Evolutionary conservation across 768 basidiomycete genomes (phyloP), one percentile per base, ranked within the genome.

Genomic region (Psilocybe cyanescens): DNA sequence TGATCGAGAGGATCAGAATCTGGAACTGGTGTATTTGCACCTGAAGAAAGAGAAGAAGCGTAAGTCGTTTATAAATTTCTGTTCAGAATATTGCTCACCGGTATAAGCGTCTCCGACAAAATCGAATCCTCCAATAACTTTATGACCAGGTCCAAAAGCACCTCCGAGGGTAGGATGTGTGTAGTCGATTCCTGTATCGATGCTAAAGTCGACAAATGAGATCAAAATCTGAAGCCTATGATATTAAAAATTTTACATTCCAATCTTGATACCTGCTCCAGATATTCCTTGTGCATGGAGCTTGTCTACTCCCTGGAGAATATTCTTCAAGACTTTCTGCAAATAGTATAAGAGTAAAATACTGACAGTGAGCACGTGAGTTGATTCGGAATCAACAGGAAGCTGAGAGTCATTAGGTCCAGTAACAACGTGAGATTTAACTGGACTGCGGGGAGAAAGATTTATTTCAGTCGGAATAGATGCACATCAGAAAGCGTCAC

Each of bases 241-340:
- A 64, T 83, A 70, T 24, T 24, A 24, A 24, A 24, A 24, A 2
- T 24, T 24, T 24, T 59, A 85, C 84, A 90, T 84, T 62, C 82
- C 90, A 57, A 92, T 80, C 66, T 88, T 88, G 70, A 90, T 76
- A 2, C 89, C 89, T 44, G 80, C 80, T 11, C 91, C 90, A 29
- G 78, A 78, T 66, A 86, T 79, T 0, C 87, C 88, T 62, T 80
- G 67, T 4, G 86, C 85, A 68, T 91, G 89, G 17, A 89, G 77
- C 61, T 81, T 83, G 66, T 89, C 84, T 1, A 89, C 88, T 17
- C 86, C 84, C 84, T 86, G 55, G 28, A 33, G 45, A 11, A 50
- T 58, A 8, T 1, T 16, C 8, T 14, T 12, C 39, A 47, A 50
- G 39, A 37, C 3, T 4, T 16, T 19, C 5, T 29, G 4, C 29